Evolutionary conservation across 495 filamentous ascomycete genomes (phyloP), one percentile per base, ranked within the genome.

Genomic region (Halenospora varia): DNA sequence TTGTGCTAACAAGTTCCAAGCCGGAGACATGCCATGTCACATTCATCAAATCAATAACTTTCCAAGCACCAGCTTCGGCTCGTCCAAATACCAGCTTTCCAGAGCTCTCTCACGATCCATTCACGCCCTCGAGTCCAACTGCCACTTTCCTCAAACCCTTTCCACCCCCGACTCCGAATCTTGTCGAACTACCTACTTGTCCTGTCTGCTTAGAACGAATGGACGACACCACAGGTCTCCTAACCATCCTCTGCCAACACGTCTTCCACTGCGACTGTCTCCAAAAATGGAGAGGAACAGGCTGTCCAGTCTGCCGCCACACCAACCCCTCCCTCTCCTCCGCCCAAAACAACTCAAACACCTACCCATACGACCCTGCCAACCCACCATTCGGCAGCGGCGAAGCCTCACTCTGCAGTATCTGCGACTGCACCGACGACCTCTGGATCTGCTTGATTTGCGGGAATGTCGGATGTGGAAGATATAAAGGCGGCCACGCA

Each of bases 231-330:
- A 92, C 90, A 0, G 94, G 94, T 3, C 75, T 98, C 2, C 82
- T 97, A 62, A 98, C 94, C 0, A 97, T 97, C 35, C 85, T 93
- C 59, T 98, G 94, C 70, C 95, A 97, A 65, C 94, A 98, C 62
- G 92, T 98, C 53, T 98, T 98, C 68, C 94, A 98, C 73, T 98
- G 94, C 70, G 90, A 88, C 4, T 98, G 94, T 73, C 78, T 98
- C 0, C 89, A 96, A 63, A 97, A 96, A 66, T 98, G 94, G 94
- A 88, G 87, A 66, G 94, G 93, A 18, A 87, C 81, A 49, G 93
- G 93, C 25, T 98, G 94, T 66, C 94, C 94, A 0, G 90, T 98
- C 13, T 98, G 94, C 65, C 87, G 94, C 2, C 59, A 64, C 20
- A 67, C 60, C 22, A 62, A 65, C 40, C 60, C 64, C 40, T 48